A percentile compares a stretch with the other conserved stretches of the same genome.
Conservation (phyloP, 2,329 filamentous ascomycete species). For the Plectosphaerella plurivora region DNA sequence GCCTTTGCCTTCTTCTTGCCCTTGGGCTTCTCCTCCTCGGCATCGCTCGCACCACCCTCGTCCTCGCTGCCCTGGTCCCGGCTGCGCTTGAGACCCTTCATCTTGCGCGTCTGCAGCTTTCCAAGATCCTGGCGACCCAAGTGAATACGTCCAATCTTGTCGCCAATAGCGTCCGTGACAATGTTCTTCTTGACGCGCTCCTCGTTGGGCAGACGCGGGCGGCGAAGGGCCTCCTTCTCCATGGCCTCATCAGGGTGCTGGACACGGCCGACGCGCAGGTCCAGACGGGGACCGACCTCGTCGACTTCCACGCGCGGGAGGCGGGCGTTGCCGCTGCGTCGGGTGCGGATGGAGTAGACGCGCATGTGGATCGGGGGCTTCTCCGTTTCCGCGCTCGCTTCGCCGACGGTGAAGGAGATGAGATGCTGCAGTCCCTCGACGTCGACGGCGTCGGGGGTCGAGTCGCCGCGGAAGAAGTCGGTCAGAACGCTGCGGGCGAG, state of each 20-base stretch:
- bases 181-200: slow-evolving; percentile 95
- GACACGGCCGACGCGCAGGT: slow-evolving; percentile 79
- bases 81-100: slow-evolving; percentile 94
- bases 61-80: slow-evolving; percentile 56
- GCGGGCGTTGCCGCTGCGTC: slow-evolving; percentile 74
- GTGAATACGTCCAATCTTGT: slow-evolving; percentile 94
- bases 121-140: slow-evolving; percentile 83
- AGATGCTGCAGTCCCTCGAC: slow-evolving; percentile 94
- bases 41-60: slow-evolving; percentile 41
- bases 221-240: slow-evolving; percentile 88
- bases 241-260: slow-evolving; percentile 73
- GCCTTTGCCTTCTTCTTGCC: slow-evolving; percentile 6
- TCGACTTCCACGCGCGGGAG: slow-evolving; percentile 89
- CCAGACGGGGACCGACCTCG: slow-evolving; percentile 91
- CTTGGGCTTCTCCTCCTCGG: slow-evolving; percentile 18
- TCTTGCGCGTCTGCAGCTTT: slow-evolving; percentile 91
- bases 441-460: slow-evolving; percentile 74
- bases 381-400: slow-evolving; percentile 34
- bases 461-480: slow-evolving; percentile 86
- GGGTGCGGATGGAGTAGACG: slow-evolving; percentile 81
- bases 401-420: slow-evolving; percentile 74
- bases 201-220: slow-evolving; percentile 65
- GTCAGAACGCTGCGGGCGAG: slow-evolving; percentile 82
- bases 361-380: slow-evolving; percentile 64
- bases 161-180: slow-evolving; percentile 82